These are phyloP conservation scores for Trichoderma virens DNA, from an alignment of 495 filamentous ascomycete genomes.

Conservation along the genomic window DNA sequence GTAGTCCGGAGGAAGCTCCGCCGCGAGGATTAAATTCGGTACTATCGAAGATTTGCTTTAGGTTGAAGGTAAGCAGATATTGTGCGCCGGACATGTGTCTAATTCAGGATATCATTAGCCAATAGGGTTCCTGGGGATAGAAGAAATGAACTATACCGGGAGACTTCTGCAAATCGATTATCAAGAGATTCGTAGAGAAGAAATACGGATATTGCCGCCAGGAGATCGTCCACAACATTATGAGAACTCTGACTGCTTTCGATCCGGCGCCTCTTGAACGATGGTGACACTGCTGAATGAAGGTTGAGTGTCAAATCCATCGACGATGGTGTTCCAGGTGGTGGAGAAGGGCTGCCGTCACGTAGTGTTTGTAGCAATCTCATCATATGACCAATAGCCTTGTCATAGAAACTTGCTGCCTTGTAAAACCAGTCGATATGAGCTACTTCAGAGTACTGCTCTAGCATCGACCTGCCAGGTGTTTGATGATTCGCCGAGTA, in stretches of 20 bases:
- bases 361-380: neutral
- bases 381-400: conserved; percentile 2
- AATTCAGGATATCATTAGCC: neutral
- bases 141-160: neutral
- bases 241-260: neutral
- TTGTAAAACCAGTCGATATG: conserved; percentile 3
- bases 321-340: neutral
- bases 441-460: neutral
- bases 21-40: neutral
- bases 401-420: neutral
- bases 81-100: conserved; percentile 1
- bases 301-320: neutral
- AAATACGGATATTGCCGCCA: neutral
- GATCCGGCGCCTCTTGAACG: neutral
- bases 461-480: neutral
- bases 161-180: conserved; percentile 3
- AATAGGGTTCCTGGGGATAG: neutral
- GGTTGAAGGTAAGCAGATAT: neutral
- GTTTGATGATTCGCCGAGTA: neutral
- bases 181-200: conserved; percentile 2
- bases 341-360: neutral
- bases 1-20: neutral
- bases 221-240: neutral
- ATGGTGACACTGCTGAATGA: neutral
- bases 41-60: neutral